A percentile compares a stretch with the other conserved stretches of the same genome.
These are phyloP conservation scores for Aphanomyces cochlioides DNA, from an alignment of 352 stramenopile species.

Conservation along the genomic window DNA sequence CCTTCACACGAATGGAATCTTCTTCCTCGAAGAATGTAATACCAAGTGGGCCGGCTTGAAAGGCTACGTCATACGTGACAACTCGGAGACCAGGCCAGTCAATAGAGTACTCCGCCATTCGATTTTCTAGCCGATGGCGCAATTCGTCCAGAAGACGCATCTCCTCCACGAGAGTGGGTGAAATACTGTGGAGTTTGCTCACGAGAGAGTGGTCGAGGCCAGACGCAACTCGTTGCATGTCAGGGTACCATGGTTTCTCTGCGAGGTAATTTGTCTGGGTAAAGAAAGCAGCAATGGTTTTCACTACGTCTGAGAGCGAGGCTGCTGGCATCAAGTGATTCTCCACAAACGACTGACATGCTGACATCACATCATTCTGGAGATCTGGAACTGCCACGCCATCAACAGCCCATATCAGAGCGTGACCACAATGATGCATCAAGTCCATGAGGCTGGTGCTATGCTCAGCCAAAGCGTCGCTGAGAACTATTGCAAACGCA, in stretches of 20 bases:
- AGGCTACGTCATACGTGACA: too few species aligned
- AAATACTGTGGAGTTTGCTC: background rate
- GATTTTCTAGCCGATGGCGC: too few species aligned
- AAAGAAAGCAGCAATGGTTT: background rate
- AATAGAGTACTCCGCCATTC: too few species aligned
- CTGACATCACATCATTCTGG: background rate
- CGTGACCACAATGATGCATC: background rate
- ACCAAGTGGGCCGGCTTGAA: too few species aligned
- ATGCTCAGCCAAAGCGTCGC: background rate
- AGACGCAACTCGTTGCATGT: too few species aligned
- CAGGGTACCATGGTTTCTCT: too few species aligned
- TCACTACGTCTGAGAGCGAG: background rate
- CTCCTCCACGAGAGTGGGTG: background rate
- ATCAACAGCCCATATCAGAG: background rate
- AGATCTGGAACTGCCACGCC: background rate
- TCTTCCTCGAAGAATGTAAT: too few species aligned
- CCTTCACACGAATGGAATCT: too few species aligned
- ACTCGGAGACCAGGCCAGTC: too few species aligned
- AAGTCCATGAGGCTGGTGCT: background rate
- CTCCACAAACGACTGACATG: background rate
- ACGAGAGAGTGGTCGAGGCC: background rate
- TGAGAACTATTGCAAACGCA: background rate
- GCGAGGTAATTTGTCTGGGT: slow-evolving; percentile 1
- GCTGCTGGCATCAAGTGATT: background rate
- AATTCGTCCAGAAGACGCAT: too few species aligned